These are phyloP conservation scores for Nicotiana tomentosiformis DNA, from an alignment of 257 asterid species.

Conservation along the genomic window DNA sequence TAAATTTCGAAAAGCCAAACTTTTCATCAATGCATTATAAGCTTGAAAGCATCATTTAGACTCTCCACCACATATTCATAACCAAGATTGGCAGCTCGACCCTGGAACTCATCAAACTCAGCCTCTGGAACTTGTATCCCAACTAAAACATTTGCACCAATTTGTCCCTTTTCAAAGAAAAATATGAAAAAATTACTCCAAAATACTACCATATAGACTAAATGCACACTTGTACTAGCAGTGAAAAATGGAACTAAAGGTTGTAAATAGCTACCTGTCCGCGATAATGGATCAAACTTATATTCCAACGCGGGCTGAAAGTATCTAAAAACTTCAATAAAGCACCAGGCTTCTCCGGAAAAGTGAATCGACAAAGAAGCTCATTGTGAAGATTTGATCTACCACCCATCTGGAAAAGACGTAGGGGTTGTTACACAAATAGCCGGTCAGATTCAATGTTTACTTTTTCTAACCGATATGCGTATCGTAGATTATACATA, in stretches of 20 bases:
- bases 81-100: constrained; percentile 57
- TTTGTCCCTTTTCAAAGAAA: constrained; percentile 47
- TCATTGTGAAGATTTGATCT: constrained; percentile 71
- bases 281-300: constrained; percentile 83
- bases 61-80: constrained; percentile 61
- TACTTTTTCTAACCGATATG: too few relatives aligned
- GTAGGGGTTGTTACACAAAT: too few relatives aligned
- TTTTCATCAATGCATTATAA: constrained; percentile 51
- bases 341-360: constrained; percentile 88
- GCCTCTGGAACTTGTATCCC: constrained; percentile 64
- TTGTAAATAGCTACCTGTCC: constrained; percentile 47
- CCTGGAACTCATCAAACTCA: constrained; percentile 65
- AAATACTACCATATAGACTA: neutral
- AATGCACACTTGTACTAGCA: neutral
- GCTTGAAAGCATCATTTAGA: constrained; percentile 57
- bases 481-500: too few relatives aligned
- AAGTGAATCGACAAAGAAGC: constrained; percentile 72
- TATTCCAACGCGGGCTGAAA: constrained; percentile 89
- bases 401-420: constrained; percentile 67
- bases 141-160: constrained; percentile 88
- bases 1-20: neutral
- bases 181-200: neutral
- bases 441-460: too few relatives aligned
- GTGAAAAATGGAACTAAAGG: neutral
- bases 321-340: constrained; percentile 67